Evolutionary conservation across 2,329 filamentous ascomycete genomes (phyloP), one percentile per base, ranked within the genome.

Genomic region (Xylariaceae sp.): DNA sequence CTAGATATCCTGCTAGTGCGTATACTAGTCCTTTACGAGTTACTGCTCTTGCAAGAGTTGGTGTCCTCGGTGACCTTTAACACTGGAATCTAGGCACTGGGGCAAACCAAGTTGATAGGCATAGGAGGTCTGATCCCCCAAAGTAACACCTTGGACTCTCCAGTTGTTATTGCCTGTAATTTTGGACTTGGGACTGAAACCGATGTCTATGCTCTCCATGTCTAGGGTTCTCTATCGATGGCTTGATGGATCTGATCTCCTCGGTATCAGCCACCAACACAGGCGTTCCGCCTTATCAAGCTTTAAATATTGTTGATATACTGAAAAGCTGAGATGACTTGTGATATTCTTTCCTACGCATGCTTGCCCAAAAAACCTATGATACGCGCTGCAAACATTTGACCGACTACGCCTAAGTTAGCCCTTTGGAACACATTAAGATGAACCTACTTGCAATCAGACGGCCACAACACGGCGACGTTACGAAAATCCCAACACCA

Each of bases 401-500:
- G 21, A 48, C 57, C 32, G 32, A 20, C 20, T 14, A 37, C 32
- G 32, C 3, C 32, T 16, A 3, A 37, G 12, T 3, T 14, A 37
- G 32, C 32, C 5, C 5, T 37, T n/a, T 23, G 46, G 44, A 23
- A 29, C 18, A 48, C 20, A 16, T 43, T 48, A 52, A 19, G 1
- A 61, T 61, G 61, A 54, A 49, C 26, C 16, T 42, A 10, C 48
- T 59, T 32, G 41, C 49, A 3, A 20, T 21, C 10, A 53, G 53
- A 37, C 53, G 59, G 7, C 59, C 66, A 5, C 63, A 63, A 20
- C 64, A 56, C 3, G 40, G 60, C 1, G 60, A 72, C 46, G 66
- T 69, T 6, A 52, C 60, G 26, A 62, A 65, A 41, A 70, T 73
- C 7, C 71, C 71, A 1, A 73, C 71, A 10, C 67, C 71, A 10